Base-by-base conservation (phyloP, 345 rosid genomes). In the Trapa bicornis region DNA sequence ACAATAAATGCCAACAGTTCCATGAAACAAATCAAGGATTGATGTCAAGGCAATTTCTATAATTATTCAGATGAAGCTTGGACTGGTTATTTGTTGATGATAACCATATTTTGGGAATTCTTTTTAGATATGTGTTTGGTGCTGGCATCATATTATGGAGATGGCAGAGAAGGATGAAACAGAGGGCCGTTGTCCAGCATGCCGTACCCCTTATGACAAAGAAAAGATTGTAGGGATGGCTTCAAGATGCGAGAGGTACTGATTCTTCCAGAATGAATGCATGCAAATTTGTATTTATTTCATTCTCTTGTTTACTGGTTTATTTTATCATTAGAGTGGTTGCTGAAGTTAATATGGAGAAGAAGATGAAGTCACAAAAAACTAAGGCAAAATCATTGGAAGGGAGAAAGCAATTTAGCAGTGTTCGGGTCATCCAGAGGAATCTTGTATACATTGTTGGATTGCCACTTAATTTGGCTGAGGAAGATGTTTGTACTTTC, bases 151-250 rank as follows among this genome's bases (percentile, higher is more conserved):
- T 63, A 79, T 92, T 37, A 85, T 86, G 89, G 91, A 92, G 65
- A 89, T 92, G 96, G 96, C 98, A 53, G 98, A 89, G 81, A 92
- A 89, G 83, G 91, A 86, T 80, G 86, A 80, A 1, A 66, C 85
- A 7, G 96, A 86, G 70, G 98, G 98, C 52, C 87, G 89, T 38
- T 92, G 98, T 78, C 98, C 98, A 6, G 98, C 98, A 54, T 92
- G 98, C 61, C 96, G 96, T 58, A 37, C 75, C 37, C 81, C 93
- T 32, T 92, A 92, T 78, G 98, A 92, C 84, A 92, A 89, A 77
- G 93, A 89, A 74, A 92, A 85, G 80, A 85, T 92, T 70, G 96
- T 87, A 37, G 98, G 95, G 70, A 89, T 76, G 85, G 86, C 87
- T 68, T 75, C 85, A 71, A 77, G 73, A 67, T 79, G 85, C 13